phyloP scores from a whole-genome alignment of 768 basidiomycete species.

The Nevesoporus exiguus region DNA sequence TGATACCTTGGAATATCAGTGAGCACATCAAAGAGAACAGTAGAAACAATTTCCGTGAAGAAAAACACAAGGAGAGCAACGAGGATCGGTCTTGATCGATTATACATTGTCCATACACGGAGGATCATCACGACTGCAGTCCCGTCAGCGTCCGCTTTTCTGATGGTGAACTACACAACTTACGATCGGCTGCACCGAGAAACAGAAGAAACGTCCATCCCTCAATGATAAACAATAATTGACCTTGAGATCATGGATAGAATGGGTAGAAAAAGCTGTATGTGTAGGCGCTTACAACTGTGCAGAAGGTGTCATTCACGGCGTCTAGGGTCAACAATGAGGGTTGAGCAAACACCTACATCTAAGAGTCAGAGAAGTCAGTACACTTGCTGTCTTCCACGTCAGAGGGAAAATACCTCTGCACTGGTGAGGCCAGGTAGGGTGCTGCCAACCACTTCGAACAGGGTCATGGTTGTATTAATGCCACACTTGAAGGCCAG shows the following conservation, averaged over 20 bases:
- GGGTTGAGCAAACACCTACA: not conserved
- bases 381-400: not conserved
- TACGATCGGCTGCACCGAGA: not conserved
- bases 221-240: not conserved
- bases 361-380: not conserved
- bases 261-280: not conserved
- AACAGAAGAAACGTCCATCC: not conserved
- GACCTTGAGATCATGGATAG: not conserved
- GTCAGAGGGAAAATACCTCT: not conserved
- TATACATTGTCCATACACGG: not conserved
- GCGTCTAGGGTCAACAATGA: not conserved
- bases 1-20: not conserved
- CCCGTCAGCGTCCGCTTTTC: not conserved
- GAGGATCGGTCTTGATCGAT: not conserved
- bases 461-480: not conserved
- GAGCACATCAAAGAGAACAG: not conserved
- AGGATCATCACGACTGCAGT: not conserved
- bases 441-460: conserved; percentile 2
- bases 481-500: not conserved
- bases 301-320: not conserved
- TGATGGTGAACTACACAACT: not conserved
- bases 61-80: not conserved
- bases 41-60: not conserved
- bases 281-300: conserved; percentile 1
- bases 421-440: not conserved